Evolutionary conservation across 768 basidiomycete species (phyloP).

Genomic region (Suillus alpinus): DNA sequence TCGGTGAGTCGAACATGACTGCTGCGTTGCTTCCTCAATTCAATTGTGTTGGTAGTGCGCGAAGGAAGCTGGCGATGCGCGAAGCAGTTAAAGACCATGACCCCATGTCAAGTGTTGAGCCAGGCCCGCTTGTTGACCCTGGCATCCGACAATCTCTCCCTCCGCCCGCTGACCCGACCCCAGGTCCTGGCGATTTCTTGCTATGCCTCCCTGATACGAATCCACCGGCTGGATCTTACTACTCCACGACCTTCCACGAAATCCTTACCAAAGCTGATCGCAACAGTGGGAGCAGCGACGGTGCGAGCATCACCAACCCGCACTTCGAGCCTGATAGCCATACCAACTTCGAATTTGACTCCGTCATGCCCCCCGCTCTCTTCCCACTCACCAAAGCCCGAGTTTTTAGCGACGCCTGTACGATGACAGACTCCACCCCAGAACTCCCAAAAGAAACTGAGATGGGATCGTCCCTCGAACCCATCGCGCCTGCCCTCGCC

Average conservation of each 20-base stretch:
- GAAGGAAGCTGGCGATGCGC: conserved; percentile 1
- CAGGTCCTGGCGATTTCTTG: neutral
- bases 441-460: neutral
- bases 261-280: neutral
- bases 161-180: neutral
- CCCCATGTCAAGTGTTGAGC: neutral
- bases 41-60: neutral
- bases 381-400: neutral
- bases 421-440: neutral
- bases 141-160: neutral
- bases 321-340: neutral
- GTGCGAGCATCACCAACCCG: neutral
- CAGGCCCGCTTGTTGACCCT: neutral
- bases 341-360: neutral
- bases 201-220: neutral
- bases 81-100: neutral
- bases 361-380: neutral
- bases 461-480: neutral
- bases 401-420: neutral
- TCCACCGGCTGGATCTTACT: neutral
- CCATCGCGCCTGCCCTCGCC: neutral
- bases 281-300: neutral
- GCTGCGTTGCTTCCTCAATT: neutral
- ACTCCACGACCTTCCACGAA: conserved; percentile 1
- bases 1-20: neutral